Conservation (phyloP, 257 asterid species). For the Agastache rugosa region DNA sequence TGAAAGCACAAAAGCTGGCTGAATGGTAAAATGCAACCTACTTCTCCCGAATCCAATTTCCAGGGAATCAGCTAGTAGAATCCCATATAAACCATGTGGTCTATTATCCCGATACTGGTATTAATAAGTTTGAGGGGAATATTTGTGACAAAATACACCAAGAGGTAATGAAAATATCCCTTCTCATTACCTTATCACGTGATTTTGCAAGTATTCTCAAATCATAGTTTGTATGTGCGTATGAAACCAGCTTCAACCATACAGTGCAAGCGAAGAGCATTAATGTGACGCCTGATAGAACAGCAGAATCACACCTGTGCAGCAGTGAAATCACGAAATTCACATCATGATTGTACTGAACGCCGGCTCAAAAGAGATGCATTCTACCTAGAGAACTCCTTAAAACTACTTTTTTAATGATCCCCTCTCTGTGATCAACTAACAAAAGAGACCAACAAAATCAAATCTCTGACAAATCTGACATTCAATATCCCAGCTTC, state of each 20-base stretch:
- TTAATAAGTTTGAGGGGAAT: not conserved
- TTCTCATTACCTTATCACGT: conserved; percentile 68
- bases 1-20: conserved; percentile 29
- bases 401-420: conserved; percentile 13
- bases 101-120: not conserved
- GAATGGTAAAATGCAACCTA: conserved; percentile 20
- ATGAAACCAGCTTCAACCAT: conserved; percentile 95
- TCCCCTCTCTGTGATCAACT: conserved; percentile 16
- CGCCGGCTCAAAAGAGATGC: conserved; percentile 20
- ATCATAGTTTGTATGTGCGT: conserved; percentile 93
- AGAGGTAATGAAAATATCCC: conserved; percentile 1
- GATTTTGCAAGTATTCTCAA: conserved; percentile 78
- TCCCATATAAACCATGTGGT: conserved; percentile 17
- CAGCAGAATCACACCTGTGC: conserved; percentile 94
- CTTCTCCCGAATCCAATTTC: conserved; percentile 19
- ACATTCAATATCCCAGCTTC: conserved; percentile 12
- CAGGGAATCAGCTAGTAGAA: conserved; percentile 10
- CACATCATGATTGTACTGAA: conserved; percentile 32
- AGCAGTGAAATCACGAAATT: conserved; percentile 36
- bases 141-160: conserved; percentile 1
- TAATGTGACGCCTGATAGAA: conserved; percentile 77
- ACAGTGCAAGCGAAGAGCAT: conserved; percentile 82
- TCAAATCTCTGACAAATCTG: not conserved
- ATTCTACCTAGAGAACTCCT: conserved; percentile 5
- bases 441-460: conserved; percentile 8